Evolutionary conservation across 1,139 yeast species (phyloP), one percentile per base, ranked within the genome.

Genomic region (Yamadazyma conglobata): DNA sequence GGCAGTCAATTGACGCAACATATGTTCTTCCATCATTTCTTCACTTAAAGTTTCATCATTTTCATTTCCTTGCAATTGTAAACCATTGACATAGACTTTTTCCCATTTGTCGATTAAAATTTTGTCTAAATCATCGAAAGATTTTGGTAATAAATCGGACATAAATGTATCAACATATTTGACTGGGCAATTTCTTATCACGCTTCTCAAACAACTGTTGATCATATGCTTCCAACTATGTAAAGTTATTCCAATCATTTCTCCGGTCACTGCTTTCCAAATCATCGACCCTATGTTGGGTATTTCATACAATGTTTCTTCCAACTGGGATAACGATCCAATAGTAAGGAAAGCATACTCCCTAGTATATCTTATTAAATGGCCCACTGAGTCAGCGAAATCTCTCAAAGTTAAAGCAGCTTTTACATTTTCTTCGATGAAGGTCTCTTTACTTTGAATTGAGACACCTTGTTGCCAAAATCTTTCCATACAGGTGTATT

Each of bases 381-480:
- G 97, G 10, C 98, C 98, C n/a, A 91, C 95, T 4, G 95, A 84
- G 54, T 93, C 98, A 1, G 98, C 97, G 64, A 93, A 91, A 59
- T 93, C 98, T 43, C 97, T 71, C 37, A 91, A 62, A 0, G 97
- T 88, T 42, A 84, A 84, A 62, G 94, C 87, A 0, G 98, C 97
- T 48, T 83, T 86, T 35, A 88, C 95, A 47, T 81, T 88, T 50
- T 93, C 97, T 53, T 87, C 96, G 39, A 91, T 82, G 48, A 93
- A 93, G 24, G 94, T 89, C 52, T 93, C 98, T 46, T 87, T 83
- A 6, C 95, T 81, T 56, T 91, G 95, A 36, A 86, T 85, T 2
- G 96, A 86, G 13, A 94, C 94, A 11, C 98, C 98, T 40, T 89
- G 95, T 52, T 93, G 97, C 98, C 99, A 93, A 54, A 91, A 91